Percentiles rank a stretch among this genome's conserved stretches.
phyloP scores from a whole-genome alignment of 176 grass and related monocot species.

The Musa schizocarpa region DNA sequence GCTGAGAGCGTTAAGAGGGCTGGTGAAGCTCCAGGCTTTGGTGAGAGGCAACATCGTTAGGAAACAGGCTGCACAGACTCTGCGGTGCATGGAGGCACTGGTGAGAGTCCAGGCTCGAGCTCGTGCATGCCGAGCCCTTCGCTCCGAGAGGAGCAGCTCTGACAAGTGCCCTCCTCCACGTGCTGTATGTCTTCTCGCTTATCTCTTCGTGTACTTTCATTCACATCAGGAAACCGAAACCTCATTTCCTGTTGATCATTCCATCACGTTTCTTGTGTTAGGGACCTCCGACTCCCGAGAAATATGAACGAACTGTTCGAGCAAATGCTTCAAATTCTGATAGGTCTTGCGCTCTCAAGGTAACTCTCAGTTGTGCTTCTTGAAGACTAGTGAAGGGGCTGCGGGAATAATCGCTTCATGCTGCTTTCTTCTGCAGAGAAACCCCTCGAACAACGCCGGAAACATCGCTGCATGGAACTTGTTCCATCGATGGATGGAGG shows the following conservation, averaged over 20 bases:
- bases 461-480: neutral
- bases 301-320: conserved; percentile 37
- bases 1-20: conserved; percentile 64
- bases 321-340: conserved; percentile 32
- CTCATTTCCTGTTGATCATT: conserved; percentile 1
- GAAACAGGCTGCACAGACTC: conserved; percentile 75
- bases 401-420: neutral
- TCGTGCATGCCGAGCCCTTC: conserved; percentile 36
- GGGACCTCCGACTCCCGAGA: conserved; percentile 55
- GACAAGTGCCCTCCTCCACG: neutral
- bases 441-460: neutral
- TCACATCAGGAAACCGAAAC: neutral
- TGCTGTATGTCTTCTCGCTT: neutral
- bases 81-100: conserved; percentile 88
- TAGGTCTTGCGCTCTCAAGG: conserved; percentile 51
- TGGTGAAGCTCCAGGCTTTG: conserved; percentile 90
- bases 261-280: conserved; percentile 14
- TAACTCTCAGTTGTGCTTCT: conserved; percentile 1
- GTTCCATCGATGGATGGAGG: neutral
- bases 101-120: conserved; percentile 66
- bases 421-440: neutral
- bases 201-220: neutral
- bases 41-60: conserved; percentile 86
- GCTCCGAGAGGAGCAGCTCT: conserved; percentile 18
- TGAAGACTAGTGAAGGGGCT: too few relatives aligned